Evolutionary conservation across 768 basidiomycete genomes (phyloP).

Genomic region (Mycena sanguinolenta): DNA sequence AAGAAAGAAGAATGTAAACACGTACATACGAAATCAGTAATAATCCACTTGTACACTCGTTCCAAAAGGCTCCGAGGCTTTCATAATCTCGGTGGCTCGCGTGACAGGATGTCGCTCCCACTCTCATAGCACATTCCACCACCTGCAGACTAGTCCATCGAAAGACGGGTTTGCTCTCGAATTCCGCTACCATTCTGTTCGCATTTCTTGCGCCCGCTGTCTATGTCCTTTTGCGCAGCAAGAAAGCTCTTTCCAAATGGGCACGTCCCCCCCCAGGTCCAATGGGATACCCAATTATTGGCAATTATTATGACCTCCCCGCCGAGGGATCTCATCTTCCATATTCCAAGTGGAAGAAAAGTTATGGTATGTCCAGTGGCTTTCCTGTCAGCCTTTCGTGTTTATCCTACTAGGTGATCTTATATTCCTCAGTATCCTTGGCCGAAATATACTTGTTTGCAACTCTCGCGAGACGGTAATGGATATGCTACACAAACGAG

Average conservation of each 20-base stretch:
- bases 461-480: conserved; percentile 5
- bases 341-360: conserved; percentile 18
- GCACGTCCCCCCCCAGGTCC: conserved; percentile 16
- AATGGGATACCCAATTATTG: conserved; percentile 19
- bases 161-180: conserved; percentile 13
- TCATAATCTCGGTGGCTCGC: conserved; percentile 16
- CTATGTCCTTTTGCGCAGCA: conserved; percentile 12
- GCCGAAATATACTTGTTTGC: conserved; percentile 7
- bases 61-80: background rate
- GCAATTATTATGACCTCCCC: conserved; percentile 17
- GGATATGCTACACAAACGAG: conserved; percentile 8
- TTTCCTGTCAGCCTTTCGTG: background rate
- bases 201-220: conserved; percentile 6
- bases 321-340: conserved; percentile 5
- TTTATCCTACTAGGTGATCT: conserved; percentile 7
- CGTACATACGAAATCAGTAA: background rate
- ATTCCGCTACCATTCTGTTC: conserved; percentile 5
- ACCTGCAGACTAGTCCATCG: conserved; percentile 8
- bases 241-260: conserved; percentile 9
- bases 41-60: conserved; percentile 7
- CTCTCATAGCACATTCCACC: conserved; percentile 14
- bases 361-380: conserved; percentile 7
- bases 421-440: conserved; percentile 17
- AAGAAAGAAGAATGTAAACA: too few relatives aligned
- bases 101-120: conserved; percentile 13